Conservation (phyloP, 1,139 yeast species). For the Geotrichum bryndzae region DNA sequence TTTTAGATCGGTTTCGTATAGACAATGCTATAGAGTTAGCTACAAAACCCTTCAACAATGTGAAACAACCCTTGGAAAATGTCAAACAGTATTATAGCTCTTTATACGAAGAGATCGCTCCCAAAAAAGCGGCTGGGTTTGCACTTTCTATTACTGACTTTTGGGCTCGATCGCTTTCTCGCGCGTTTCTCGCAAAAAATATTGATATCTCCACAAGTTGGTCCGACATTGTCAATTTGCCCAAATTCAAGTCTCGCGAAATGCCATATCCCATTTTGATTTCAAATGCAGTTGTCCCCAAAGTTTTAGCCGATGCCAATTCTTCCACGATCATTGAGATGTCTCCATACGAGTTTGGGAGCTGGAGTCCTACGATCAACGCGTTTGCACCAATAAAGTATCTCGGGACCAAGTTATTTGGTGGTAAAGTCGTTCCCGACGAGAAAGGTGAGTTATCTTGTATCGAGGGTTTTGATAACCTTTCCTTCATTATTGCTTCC, state of each 20-base stretch:
- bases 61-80: slow-evolving; percentile 20
- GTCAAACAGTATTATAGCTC: slow-evolving; percentile 46
- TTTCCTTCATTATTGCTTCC: slow-evolving; percentile 69
- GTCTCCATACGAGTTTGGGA: slow-evolving; percentile 78
- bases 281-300: slow-evolving; percentile 71
- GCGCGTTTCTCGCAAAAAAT: slow-evolving; percentile 52
- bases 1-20: not conserved
- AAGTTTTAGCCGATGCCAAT: slow-evolving; percentile 45
- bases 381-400: slow-evolving; percentile 65
- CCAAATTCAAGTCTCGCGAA: slow-evolving; percentile 47
- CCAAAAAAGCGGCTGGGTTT: slow-evolving; percentile 63
- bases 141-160: slow-evolving; percentile 67
- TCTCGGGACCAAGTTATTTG: slow-evolving; percentile 58
- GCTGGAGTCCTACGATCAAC: slow-evolving; percentile 76
- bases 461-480: slow-evolving; percentile 64
- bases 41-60: not conserved
- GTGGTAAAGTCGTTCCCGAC: slow-evolving; percentile 40
- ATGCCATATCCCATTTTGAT: slow-evolving; percentile 85
- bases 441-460: slow-evolving; percentile 35
- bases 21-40: not conserved
- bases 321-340: slow-evolving; percentile 76
- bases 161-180: slow-evolving; percentile 78
- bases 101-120: slow-evolving; percentile 47
- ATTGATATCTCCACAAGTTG: slow-evolving; percentile 60
- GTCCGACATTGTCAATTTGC: slow-evolving; percentile 52